phyloP scores from a whole-genome alignment of 2,329 filamentous ascomycete species.

The Monosporascus sp. region DNA sequence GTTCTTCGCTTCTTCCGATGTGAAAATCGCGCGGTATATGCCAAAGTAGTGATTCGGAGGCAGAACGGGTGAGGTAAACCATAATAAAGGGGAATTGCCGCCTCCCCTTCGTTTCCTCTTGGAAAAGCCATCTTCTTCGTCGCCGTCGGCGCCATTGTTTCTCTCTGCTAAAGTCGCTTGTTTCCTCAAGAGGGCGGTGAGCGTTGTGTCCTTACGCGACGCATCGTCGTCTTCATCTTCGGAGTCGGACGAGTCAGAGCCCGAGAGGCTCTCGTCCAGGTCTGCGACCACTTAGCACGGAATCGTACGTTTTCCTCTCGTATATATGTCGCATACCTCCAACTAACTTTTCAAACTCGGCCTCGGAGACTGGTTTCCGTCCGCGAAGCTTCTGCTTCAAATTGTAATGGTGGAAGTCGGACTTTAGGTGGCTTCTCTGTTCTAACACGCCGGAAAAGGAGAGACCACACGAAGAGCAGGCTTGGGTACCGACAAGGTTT shows the following conservation, averaged over 20 bases:
- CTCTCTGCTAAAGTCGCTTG: constrained; percentile 67
- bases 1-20: constrained; percentile 62
- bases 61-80: constrained; percentile 73
- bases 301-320: neutral
- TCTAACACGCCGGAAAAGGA: constrained; percentile 69
- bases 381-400: constrained; percentile 85
- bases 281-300: constrained; percentile 32
- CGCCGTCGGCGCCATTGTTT: constrained; percentile 38
- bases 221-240: constrained; percentile 58
- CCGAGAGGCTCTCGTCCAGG: constrained; percentile 86
- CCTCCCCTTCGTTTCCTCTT: constrained; percentile 46
- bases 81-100: constrained; percentile 72
- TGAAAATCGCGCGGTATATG: constrained; percentile 78
- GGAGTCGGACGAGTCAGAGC: constrained; percentile 69
- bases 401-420: constrained; percentile 91
- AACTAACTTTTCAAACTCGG: constrained; percentile 80
- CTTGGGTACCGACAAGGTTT: constrained; percentile 56
- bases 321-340: constrained; percentile 30
- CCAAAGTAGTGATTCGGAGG: constrained; percentile 78
- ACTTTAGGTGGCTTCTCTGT: constrained; percentile 79
- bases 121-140: constrained; percentile 40
- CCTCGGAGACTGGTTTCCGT: constrained; percentile 64
- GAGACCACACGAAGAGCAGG: constrained; percentile 75
- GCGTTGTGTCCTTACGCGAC: constrained; percentile 56
- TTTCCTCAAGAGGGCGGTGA: constrained; percentile 73